Conservation (phyloP, 345 rosid species). For the Psidium friedrichsthalianum region DNA sequence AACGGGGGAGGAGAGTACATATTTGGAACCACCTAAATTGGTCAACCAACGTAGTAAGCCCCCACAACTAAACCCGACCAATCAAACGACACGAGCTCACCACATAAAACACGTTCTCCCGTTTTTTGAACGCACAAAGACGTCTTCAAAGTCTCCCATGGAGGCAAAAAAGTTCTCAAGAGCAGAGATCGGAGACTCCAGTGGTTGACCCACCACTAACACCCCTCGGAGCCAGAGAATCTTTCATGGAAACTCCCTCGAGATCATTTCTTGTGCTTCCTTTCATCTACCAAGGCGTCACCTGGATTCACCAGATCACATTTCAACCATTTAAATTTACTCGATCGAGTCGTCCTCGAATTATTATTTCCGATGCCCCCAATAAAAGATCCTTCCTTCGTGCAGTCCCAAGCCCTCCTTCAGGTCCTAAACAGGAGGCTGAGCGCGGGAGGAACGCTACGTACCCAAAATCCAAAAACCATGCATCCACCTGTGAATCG, state of each 20-base stretch:
- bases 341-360: neutral
- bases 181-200: neutral
- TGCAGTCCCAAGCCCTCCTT: neutral
- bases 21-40: neutral
- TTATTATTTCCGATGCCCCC: neutral
- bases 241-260: neutral
- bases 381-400: neutral
- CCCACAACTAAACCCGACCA: slow-evolving; percentile 5
- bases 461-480: neutral
- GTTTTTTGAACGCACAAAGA: neutral
- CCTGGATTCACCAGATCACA: neutral
- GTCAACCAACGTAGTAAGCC: neutral
- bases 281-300: neutral
- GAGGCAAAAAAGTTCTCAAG: neutral
- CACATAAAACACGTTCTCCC: neutral
- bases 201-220: slow-evolving; percentile 10
- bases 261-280: neutral
- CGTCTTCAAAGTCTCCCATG: neutral
- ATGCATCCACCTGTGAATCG: neutral
- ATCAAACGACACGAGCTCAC: neutral
- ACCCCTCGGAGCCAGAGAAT: neutral
- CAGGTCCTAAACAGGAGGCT: neutral
- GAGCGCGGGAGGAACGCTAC: neutral
- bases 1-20: neutral
- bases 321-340: neutral